Base-by-base conservation (phyloP, 345 rosid genomes). In the Garcia nutans region DNA sequence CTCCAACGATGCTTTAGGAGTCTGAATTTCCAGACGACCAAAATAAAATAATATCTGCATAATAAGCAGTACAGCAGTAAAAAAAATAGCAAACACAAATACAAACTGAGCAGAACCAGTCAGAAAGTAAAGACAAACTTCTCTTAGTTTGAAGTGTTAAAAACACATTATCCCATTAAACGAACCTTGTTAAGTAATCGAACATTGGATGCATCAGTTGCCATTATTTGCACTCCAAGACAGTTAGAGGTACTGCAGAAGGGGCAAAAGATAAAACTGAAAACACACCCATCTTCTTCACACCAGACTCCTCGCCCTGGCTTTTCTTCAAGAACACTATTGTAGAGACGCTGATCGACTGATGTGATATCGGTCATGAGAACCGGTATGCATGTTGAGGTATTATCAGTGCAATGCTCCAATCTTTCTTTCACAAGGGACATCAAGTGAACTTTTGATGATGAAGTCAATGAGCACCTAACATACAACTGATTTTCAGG, bases 231-330 rank as follows among this genome's bases (percentile, higher is more conserved):
- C 28, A 88, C 97, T 57, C 97, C 98, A 28, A 92, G 91, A 75
- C 92, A 89, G 54, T 84, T 74, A 26, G 89, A 86, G 71, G 57
- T 65, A 65, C 73, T 86, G 80, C 99, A 95, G 86, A 87, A 95
- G 64, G 99, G 96, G 78, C 99, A 93, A 74, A 74, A 86, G 65
- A 92, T 81, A 49, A 86, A 85, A 73, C 81, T 88, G 88, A 86
- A 94, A 73, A 93, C 97, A 81, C 97, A 95, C 24, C 97, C 97
- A 83, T 95, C 99, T 85, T 93, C 88, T 82, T 90, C 82, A 54
- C 84, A 82, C 99, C 97, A 95, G 72, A 89, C 78, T 68, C 94
- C 92, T 73, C 77, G 81, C 49, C 82, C 85, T 45, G 71, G 74
- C 44, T 76, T 75, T 77, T 83, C 87, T 76, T 70, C 81, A 74